A percentile compares a stretch with the other conserved stretches of the same genome.
These are phyloP conservation scores for Pseudotsuga menziesii DNA, from an alignment of 75 land plant genomes.

Conservation along the genomic window DNA sequence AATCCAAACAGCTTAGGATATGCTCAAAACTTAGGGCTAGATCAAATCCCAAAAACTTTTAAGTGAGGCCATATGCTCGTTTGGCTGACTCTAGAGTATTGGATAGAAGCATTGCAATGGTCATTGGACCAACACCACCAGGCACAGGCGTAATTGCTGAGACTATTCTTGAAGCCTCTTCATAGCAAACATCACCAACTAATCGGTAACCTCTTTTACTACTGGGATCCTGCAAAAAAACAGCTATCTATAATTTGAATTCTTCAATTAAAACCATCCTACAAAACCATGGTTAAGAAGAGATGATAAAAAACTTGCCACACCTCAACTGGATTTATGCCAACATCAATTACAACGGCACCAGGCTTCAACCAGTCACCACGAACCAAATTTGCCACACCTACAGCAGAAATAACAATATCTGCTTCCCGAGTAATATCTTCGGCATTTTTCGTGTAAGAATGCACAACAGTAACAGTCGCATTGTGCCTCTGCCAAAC, in stretches of 20 bases:
- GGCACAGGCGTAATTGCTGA: conserved; percentile 89
- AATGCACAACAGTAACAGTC: conserved; percentile 67
- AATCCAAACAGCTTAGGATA: no score
- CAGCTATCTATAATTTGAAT: not conserved
- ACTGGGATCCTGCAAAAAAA: conserved; percentile 49
- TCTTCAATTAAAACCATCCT: not conserved
- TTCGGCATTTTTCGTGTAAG: conserved; percentile 57
- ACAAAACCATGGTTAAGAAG: not conserved
- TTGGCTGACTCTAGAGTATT: conserved; percentile 86
- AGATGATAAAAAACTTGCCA: not conserved
- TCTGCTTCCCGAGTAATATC: conserved; percentile 70
- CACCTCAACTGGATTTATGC: conserved; percentile 78
- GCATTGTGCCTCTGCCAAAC: conserved; percentile 58
- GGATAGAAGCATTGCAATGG: conserved; percentile 83
- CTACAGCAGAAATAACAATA: conserved; percentile 72
- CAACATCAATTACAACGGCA: conserved; percentile 89
- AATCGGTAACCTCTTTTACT: conserved; percentile 69
- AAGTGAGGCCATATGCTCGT: conserved; percentile 29
- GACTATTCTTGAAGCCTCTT: conserved; percentile 63
- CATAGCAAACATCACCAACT: conserved; percentile 81
- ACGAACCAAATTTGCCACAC: conserved; percentile 65
- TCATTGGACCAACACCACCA: conserved; percentile 96
- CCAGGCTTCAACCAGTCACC: conserved; percentile 85
- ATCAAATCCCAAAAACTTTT: no score
- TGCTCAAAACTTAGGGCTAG: no score